Base-by-base conservation (phyloP, 495 filamentous ascomycete genomes). In the Viridothelium virens region DNA sequence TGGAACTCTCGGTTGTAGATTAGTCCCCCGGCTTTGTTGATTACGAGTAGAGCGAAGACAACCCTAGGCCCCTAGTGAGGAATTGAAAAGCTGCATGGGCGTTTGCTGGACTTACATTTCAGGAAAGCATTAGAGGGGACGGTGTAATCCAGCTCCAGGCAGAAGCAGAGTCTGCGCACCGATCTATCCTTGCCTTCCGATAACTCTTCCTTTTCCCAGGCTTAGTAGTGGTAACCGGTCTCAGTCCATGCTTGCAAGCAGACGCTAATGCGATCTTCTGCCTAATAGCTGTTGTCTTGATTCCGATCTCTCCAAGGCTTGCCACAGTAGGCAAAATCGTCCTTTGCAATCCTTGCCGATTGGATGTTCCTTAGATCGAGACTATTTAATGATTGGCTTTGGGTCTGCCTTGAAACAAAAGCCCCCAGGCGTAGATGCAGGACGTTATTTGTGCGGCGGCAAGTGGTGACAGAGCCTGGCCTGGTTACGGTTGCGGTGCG, bases 11-110 rank as follows among this genome's bases (percentile, higher is more conserved):
- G 89, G 78, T 96, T 91, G 80, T 96, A 98, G 76, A 97, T 89
- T 66, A 98, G 82, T 67, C 94, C 94, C 50, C 94, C 94, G 62
- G 94, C 92, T 81, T 97, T 97, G 81, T 96, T 97, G 80, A 98
- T 96, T 70, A 98, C 90, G 69, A 97, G 89, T 66, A 98, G 86
- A 63, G 91, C 87, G 78, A 93, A 91, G 73, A 98, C 88, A 65
- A 91, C 88, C 94, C 92, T 96, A 59, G 59, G 6, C 6, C 6
- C 48, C 48, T 14, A 14, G 11, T 25, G 5, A 5, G 18, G 48
- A 53, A 14, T 9, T 5, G 11, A 14, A 53, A n/a, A 53, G n/a
- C 48, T 5, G n/a, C 11, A 53, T 5, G n/a, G n/a, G 5, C 11
- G 5, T 18, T 14, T 11, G 11, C n/a, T 9, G 48, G 5, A 36